Evolutionary conservation across 148 eudicot genomes (phyloP), one percentile per base, ranked within the genome.

Genomic region (Bassia scoparia): DNA sequence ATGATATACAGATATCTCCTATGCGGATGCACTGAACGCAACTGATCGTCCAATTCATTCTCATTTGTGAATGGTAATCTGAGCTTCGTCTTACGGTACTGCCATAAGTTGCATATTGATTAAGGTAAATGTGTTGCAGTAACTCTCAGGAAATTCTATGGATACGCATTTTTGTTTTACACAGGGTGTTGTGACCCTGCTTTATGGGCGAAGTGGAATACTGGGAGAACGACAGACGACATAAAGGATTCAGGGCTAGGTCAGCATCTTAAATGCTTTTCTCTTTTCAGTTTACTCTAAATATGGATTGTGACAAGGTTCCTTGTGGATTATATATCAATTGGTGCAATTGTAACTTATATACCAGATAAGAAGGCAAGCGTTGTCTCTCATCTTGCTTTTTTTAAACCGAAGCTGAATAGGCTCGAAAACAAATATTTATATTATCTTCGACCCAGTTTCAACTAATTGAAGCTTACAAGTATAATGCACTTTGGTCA

Each of bases 181-280:
- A 71, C 82, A 93, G 98, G 98, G 98, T 61, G 89, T 89, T 49
- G 85, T 76, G 97, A 90, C 77, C 97, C 97, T 73, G 98, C 98
- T 38, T 69, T 86, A 52, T 93, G 98, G 98, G 97, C 97, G 74
- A 90, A 43, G 81, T 89, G 97, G 70, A 93, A 93, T 71, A 93
- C 97, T 71, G 89, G 97, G 98, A 87, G 97, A 70, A 93, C 98
- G 26, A 90, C 98, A 18, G 90, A 83, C 27, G 98, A 93, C 83
- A 93, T 93, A 78, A 82, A 82, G 69, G 97, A 93, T 79, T 24
- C 97, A 68, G 98, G 98, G 87, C 72, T 77, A 93, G 97, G 98
- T 93, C 65, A 34, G 77, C 33, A 74, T 67, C 30, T 52, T 70
- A 48, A 61, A 69, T 66, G 63, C 5, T 44, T 61, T 48, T 74